A percentile compares a stretch with the other conserved stretches of the same genome.
Evolutionary conservation across 768 basidiomycete genomes (phyloP).

Genomic region (Amanita muscaria): DNA sequence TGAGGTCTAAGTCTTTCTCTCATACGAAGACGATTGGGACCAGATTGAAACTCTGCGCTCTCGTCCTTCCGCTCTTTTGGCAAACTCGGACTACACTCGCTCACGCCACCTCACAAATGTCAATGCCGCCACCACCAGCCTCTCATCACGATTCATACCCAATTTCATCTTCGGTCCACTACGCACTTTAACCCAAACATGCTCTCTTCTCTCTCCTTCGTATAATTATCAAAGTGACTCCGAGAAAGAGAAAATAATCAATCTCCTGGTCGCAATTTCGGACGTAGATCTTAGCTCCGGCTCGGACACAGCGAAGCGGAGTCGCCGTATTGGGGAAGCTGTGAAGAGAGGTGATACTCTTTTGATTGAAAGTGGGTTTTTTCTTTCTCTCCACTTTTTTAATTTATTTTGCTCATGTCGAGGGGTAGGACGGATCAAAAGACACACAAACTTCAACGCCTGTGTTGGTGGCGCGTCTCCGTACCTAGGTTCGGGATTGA

Average conservation of each 20-base stretch:
- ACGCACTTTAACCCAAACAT: constrained; percentile 63
- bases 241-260: constrained; percentile 47
- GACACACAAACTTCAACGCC: constrained; percentile 36
- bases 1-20: constrained; percentile 22
- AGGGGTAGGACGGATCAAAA: constrained; percentile 36
- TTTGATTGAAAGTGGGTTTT: constrained; percentile 53
- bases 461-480: constrained; percentile 62
- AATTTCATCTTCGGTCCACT: constrained; percentile 67
- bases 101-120: constrained; percentile 35
- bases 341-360: constrained; percentile 67
- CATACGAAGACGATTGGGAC: neutral
- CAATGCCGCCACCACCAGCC: too few relatives aligned
- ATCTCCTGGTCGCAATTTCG: constrained; percentile 54
- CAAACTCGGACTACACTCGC: too few relatives aligned
- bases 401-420: neutral
- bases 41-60: neutral
- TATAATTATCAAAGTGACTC: constrained; percentile 19
- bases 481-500: constrained; percentile 51
- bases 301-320: constrained; percentile 54
- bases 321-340: too few relatives aligned
- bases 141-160: constrained; percentile 60
- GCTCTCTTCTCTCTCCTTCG: constrained; percentile 45
- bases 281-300: constrained; percentile 82
- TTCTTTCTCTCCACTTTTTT: neutral
- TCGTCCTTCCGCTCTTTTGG: constrained; percentile 20